Conservation (phyloP, 305 asterid species). For the Fraxinus platypoda region DNA sequence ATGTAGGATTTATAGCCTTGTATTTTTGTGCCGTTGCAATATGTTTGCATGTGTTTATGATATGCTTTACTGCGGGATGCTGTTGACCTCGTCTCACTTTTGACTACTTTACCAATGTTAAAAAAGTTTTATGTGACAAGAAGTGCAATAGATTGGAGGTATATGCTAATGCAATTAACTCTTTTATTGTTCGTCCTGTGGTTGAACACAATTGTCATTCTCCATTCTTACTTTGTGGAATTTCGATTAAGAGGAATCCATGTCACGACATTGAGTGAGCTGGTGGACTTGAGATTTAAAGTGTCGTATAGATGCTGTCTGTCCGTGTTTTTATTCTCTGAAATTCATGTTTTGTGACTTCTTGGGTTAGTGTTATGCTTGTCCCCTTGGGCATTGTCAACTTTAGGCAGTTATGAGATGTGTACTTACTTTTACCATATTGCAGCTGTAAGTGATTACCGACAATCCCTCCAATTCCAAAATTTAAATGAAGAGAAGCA, state of each 20-base stretch:
- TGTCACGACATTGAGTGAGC: not conserved
- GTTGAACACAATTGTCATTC: not conserved
- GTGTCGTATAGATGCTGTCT: not conserved
- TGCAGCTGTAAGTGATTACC: constrained; percentile 92
- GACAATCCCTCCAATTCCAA: constrained; percentile 93
- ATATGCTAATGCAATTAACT: not conserved
- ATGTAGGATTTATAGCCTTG: not conserved
- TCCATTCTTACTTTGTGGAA: not conserved
- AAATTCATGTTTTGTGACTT: not conserved
- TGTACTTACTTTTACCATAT: constrained; percentile 14
- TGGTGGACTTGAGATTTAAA: not conserved
- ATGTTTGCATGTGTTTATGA: not conserved
- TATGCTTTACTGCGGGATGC: not conserved
- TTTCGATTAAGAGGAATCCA: not conserved
- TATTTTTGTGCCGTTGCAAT: not conserved
- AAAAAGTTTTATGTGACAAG: not conserved
- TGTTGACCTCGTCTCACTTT: not conserved
- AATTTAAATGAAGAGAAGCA: constrained; percentile 95
- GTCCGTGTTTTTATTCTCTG: not conserved
- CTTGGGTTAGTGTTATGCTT: not conserved
- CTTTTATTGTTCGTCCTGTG: not conserved
- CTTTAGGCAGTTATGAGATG: constrained; percentile 14
- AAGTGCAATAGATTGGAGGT: not conserved
- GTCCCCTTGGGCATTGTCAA: not conserved
- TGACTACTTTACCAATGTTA: not conserved